phyloP scores from a whole-genome alignment of 73 alveolate species.

The Paramecium sonneborni region DNA sequence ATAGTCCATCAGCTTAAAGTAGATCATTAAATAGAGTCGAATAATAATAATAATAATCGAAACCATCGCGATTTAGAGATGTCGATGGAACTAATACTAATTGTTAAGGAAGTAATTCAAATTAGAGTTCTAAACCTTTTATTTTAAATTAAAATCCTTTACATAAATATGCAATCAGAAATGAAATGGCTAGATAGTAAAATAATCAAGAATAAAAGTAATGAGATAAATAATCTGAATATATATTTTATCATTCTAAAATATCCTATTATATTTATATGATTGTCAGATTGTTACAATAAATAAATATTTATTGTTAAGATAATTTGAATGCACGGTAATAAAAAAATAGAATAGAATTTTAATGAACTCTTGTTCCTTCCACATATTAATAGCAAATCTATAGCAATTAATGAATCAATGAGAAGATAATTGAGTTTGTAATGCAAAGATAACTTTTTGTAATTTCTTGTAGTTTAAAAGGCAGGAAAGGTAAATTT shows the following conservation, averaged over 20 bases:
- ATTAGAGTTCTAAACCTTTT: background rate
- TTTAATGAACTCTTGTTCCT: background rate
- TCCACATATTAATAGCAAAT: slow-evolving; percentile 15
- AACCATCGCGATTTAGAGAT: slow-evolving; percentile 28
- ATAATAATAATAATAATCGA: background rate
- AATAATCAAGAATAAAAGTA: background rate
- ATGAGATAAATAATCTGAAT: background rate
- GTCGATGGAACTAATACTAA: background rate
- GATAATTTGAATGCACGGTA: background rate
- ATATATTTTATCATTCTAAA: background rate
- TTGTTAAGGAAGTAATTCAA: background rate
- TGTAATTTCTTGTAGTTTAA: background rate
- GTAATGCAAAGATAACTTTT: slow-evolving; percentile 10
- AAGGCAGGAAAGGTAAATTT: slow-evolving; percentile 23
- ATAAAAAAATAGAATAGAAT: slow-evolving; percentile 1
- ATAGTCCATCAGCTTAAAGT: slow-evolving; percentile 10
- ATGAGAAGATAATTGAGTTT: slow-evolving; percentile 13
- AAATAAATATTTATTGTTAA: background rate
- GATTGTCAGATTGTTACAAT: background rate
- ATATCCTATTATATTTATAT: background rate
- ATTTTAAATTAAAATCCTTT: slow-evolving; percentile 6
- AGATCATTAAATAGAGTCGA: slow-evolving; percentile 4
- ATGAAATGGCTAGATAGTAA: slow-evolving; percentile 31
- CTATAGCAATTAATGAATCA: background rate
- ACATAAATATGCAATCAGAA: slow-evolving; percentile 34